A percentile compares a stretch with the other conserved stretches of the same genome.
Evolutionary conservation across 1,284 basidiomycete species (phyloP).

Genomic region (Papiliotrema nemorosa): DNA sequence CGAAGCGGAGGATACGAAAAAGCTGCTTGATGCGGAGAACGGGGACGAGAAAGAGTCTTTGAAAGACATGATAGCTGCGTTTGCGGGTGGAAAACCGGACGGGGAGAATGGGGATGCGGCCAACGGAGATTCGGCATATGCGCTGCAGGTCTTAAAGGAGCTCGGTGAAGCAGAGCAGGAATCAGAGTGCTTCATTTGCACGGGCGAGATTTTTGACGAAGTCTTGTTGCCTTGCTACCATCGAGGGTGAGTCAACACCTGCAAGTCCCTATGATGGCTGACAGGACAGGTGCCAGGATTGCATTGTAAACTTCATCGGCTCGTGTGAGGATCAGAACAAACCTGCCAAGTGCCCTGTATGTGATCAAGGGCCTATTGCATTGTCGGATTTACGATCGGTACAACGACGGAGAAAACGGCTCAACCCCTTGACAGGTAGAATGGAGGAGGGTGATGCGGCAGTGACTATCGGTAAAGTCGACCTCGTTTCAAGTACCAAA

Average conservation of each 20-base stretch:
- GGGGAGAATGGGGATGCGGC: slow-evolving; percentile 25
- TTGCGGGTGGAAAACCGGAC: slow-evolving; percentile 53
- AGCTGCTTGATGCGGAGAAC: slow-evolving; percentile 43
- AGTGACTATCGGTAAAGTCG: slow-evolving; percentile 65
- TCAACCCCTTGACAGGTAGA: slow-evolving; percentile 38
- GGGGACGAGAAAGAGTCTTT: slow-evolving; percentile 57
- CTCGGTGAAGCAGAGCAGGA: slow-evolving; percentile 50
- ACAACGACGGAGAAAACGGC: slow-evolving; percentile 45
- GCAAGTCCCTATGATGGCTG: slow-evolving; percentile 1
- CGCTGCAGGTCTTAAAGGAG: slow-evolving; percentile 63
- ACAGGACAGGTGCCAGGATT: slow-evolving; percentile 45
- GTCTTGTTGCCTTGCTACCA: slow-evolving; percentile 74
- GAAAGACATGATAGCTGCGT: slow-evolving; percentile 62
- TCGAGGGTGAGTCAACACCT: slow-evolving; percentile 58
- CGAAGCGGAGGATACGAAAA: slow-evolving; percentile 52
- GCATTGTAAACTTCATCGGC: slow-evolving; percentile 47
- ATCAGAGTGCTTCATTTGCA: slow-evolving; percentile 74
- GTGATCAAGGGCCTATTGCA: slow-evolving; percentile 39
- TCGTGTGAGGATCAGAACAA: slow-evolving; percentile 45
- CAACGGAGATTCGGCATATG: slow-evolving; percentile 54
- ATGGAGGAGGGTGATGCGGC: slow-evolving; percentile 16
- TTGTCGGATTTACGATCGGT: slow-evolving; percentile 37
- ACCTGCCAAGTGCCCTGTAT: slow-evolving; percentile 44
- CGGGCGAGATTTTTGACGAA: slow-evolving; percentile 53
- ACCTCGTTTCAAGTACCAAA: slow-evolving; percentile 80